These are phyloP conservation scores for Hypoxylon sp. DNA, from an alignment of 2,329 filamentous ascomycete genomes.

Conservation along the genomic window DNA sequence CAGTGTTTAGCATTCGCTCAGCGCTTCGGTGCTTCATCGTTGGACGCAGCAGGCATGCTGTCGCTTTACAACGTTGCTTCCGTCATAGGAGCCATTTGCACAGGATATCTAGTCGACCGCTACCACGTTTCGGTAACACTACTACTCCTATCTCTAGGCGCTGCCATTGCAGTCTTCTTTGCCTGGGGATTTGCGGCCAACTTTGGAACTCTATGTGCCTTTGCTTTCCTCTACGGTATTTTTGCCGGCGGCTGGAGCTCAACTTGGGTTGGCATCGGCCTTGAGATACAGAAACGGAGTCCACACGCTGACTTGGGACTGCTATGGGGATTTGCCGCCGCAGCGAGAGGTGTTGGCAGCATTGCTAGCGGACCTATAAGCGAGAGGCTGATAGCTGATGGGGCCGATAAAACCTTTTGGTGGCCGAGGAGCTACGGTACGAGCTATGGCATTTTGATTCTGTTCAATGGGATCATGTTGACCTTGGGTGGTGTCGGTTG, in stretches of 20 bases:
- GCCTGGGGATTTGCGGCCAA: conserved; percentile 37
- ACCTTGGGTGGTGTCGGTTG: conserved; percentile 31
- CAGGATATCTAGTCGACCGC: conserved; percentile 33
- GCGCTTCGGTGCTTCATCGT: conserved; percentile 29
- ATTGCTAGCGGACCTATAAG: conserved; percentile 39
- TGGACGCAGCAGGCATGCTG: conserved; percentile 37
- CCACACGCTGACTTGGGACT: conserved; percentile 35
- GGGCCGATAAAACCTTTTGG: conserved; percentile 17
- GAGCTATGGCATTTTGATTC: conserved; percentile 33
- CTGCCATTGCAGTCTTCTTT: conserved; percentile 34
- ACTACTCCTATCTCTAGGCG: conserved; percentile 30
- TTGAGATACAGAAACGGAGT: conserved; percentile 36
- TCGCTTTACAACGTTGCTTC: conserved; percentile 39
- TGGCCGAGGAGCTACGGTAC: conserved; percentile 37
- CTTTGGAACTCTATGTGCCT: conserved; percentile 34
- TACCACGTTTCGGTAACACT: conserved; percentile 35
- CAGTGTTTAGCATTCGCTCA: conserved; percentile 26
- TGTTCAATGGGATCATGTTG: conserved; percentile 37
- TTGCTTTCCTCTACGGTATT: conserved; percentile 38
- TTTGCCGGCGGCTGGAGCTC: conserved; percentile 42
- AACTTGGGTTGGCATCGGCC: conserved; percentile 35
- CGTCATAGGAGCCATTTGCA: conserved; percentile 37
- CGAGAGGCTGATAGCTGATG: conserved; percentile 31
- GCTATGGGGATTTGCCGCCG: conserved; percentile 38
- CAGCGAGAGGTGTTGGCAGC: conserved; percentile 36